Evolutionary conservation across 768 basidiomycete species (phyloP).

Genomic region (Leccinellum rugosiceps): DNA sequence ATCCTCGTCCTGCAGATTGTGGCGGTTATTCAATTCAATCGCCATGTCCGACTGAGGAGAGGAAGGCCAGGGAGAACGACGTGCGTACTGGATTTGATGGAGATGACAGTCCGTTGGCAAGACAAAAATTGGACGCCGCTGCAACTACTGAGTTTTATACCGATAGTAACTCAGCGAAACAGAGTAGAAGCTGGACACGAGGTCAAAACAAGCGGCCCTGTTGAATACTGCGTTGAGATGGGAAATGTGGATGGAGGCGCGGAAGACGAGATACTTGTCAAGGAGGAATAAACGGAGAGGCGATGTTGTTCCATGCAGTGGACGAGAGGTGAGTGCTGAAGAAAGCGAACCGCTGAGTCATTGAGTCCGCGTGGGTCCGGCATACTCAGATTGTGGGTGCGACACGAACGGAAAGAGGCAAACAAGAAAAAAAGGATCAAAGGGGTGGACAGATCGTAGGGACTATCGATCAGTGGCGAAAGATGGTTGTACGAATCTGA

Average conservation of each 20-base stretch:
- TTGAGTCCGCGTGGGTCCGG: slow-evolving; percentile 26
- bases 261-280: slow-evolving; percentile 16
- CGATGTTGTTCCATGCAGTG: slow-evolving; percentile 4
- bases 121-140: slow-evolving; percentile 37
- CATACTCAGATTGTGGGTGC: slow-evolving; percentile 19
- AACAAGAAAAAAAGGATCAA: slow-evolving; percentile 11
- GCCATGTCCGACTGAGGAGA: slow-evolving; percentile 22
- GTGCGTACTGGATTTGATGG: slow-evolving; percentile 23
- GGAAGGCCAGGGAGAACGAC: slow-evolving; percentile 8
- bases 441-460: slow-evolving; percentile 5
- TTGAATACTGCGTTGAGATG: slow-evolving; percentile 24
- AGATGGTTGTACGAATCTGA: slow-evolving; percentile 13
- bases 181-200: slow-evolving; percentile 37
- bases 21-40: slow-evolving; percentile 25
- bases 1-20: slow-evolving; percentile 21
- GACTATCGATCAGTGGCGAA: slow-evolving; percentile 16
- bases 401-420: slow-evolving; percentile 12
- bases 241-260: slow-evolving; percentile 16
- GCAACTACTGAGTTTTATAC: slow-evolving; percentile 39
- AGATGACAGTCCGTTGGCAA: slow-evolving; percentile 36
- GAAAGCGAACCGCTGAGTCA: slow-evolving; percentile 25
- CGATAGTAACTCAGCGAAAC: slow-evolving; percentile 40
- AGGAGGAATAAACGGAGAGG: slow-evolving; percentile 10
- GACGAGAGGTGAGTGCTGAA: slow-evolving; percentile 6
- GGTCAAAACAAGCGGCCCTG: slow-evolving; percentile 34